Evolutionary conservation across 345 rosid species (phyloP).

Genomic region (Populus ilicifolia): DNA sequence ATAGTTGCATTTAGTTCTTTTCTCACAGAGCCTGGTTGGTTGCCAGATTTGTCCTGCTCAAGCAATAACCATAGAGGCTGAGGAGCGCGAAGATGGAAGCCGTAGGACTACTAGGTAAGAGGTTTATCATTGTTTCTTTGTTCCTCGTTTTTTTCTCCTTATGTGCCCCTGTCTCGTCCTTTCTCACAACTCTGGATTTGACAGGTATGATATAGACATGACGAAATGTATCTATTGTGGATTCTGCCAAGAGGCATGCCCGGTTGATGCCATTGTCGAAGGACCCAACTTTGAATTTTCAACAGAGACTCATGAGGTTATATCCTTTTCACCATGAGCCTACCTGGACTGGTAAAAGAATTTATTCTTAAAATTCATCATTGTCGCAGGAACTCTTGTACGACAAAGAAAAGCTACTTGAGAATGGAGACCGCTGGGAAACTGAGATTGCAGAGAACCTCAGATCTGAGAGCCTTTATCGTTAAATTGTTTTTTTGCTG

Average conservation of each 20-base stretch:
- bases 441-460: constrained; percentile 97
- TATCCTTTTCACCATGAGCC: not conserved
- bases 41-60: constrained; percentile 90
- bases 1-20: not conserved
- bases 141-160: not conserved
- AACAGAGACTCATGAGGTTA: constrained; percentile 95
- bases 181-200: constrained; percentile 5
- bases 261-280: constrained; percentile 97
- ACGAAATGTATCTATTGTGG: constrained; percentile 98
- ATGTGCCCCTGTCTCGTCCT: not conserved
- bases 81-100: constrained; percentile 98
- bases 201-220: constrained; percentile 92
- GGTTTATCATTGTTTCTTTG: not conserved
- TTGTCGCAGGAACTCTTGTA: constrained; percentile 76
- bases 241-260: constrained; percentile 99
- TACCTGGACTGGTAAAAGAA: not conserved
- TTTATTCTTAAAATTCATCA: not conserved
- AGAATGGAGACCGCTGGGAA: constrained; percentile 97
- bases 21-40: constrained; percentile 16
- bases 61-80: constrained; percentile 97
- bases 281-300: constrained; percentile 97
- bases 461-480: constrained; percentile 89
- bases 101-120: constrained; percentile 90
- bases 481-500: constrained; percentile 33
- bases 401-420: constrained; percentile 94